phyloP scores from a whole-genome alignment of 805 yeast species.

The Priceomyces medius region DNA sequence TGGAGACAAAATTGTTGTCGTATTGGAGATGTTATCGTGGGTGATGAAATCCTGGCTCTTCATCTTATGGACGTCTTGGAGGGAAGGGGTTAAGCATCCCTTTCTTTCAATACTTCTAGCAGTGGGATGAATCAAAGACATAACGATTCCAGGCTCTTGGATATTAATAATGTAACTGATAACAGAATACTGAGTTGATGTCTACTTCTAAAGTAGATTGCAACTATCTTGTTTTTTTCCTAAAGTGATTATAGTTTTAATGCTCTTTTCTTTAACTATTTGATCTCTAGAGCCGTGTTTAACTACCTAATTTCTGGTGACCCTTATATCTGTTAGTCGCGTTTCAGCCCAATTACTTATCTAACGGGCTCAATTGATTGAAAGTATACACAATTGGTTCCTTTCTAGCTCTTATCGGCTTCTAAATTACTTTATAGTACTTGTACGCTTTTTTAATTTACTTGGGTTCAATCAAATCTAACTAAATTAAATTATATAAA shows the following conservation, averaged over 20 bases:
- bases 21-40: background rate
- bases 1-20: conserved; percentile 40
- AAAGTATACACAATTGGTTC: background rate
- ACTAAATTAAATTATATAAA: background rate
- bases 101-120: conserved; percentile 4
- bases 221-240: background rate
- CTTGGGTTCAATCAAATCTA: background rate
- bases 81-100: conserved; percentile 5
- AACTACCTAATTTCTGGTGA: background rate
- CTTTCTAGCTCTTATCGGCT: background rate
- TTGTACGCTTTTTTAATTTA: background rate
- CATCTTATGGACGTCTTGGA: conserved; percentile 1
- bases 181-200: background rate
- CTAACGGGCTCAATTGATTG: background rate
- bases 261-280: too few species aligned
- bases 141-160: background rate
- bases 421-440: background rate
- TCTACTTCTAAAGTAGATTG: background rate
- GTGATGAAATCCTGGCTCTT: conserved; percentile 1
- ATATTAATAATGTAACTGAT: background rate
- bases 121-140: conserved; percentile 5
- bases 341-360: conserved; percentile 1
- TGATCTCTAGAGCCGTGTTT: background rate
- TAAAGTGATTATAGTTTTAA: background rate
- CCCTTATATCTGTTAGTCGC: background rate